Percentiles rank a stretch among this genome's conserved stretches.
phyloP scores from a whole-genome alignment of 2,329 filamentous ascomycete genomes.

The Ploettnerulaceae sp. region DNA sequence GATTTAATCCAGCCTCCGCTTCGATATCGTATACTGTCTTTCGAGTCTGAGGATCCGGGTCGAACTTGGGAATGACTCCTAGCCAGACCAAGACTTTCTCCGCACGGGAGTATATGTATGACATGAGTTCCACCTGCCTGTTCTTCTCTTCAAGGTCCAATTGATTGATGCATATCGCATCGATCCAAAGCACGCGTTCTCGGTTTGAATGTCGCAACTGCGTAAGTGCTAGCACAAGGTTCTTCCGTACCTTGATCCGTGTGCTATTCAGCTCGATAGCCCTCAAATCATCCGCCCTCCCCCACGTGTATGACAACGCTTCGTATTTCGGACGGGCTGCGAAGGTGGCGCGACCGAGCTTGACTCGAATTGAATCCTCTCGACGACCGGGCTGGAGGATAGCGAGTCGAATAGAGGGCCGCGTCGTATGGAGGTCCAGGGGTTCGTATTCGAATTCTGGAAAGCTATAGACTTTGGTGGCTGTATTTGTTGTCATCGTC shows the following conservation, averaged over 20 bases:
- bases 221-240: conserved; percentile 7
- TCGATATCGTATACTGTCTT: too few species aligned
- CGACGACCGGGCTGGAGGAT: conserved; percentile 8
- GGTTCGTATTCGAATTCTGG: conserved; percentile 12
- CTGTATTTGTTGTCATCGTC: background rate
- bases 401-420: conserved; percentile 15
- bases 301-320: conserved; percentile 30
- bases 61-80: conserved; percentile 2
- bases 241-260: conserved; percentile 7
- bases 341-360: conserved; percentile 17
- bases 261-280: conserved; percentile 22
- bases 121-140: conserved; percentile 14
- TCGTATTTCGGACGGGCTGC: conserved; percentile 22
- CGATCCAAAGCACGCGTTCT: conserved; percentile 15
- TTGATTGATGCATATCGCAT: conserved; percentile 20
- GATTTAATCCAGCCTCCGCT: too few species aligned
- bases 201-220: background rate
- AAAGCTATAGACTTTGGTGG: background rate
- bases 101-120: conserved; percentile 14
- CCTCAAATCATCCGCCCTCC: conserved; percentile 9
- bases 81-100: conserved; percentile 14
- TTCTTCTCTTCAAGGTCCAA: conserved; percentile 12
- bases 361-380: conserved; percentile 1
- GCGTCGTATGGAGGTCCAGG: conserved; percentile 4
- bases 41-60: background rate